Percentiles rank a stretch among this genome's conserved stretches.
Conservation (phyloP, 2,329 filamentous ascomycete species). For the Pezicula rhizophila region DNA sequence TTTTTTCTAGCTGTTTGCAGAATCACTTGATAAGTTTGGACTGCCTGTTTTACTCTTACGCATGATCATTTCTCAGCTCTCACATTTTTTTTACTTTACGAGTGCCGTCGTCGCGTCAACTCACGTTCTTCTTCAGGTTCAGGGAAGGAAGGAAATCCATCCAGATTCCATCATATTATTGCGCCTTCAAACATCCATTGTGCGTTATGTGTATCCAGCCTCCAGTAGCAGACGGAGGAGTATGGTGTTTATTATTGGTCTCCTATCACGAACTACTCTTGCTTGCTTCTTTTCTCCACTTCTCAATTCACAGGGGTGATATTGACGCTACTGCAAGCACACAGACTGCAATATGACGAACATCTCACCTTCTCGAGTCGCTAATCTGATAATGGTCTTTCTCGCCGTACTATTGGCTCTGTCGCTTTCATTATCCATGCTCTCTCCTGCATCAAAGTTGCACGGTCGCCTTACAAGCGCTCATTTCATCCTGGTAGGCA, state of each 20-base stretch:
- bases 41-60: not conserved
- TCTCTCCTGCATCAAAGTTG: not conserved
- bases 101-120: no score
- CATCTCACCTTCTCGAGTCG: conserved; percentile 8
- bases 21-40: not conserved
- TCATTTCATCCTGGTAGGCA: not conserved
- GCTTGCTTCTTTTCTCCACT: not conserved
- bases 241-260: no score
- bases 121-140: no score
- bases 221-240: no score
- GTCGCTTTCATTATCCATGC: not conserved
- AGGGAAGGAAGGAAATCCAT: no score
- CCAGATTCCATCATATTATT: no score
- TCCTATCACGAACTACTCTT: not conserved
- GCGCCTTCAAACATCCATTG: no score
- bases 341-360: conserved; percentile 16
- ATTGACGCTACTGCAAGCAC: conserved; percentile 15
- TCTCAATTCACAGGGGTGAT: not conserved
- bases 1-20: not conserved
- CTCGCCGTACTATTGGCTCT: not conserved
- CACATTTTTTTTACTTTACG: no score
- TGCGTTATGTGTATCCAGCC: no score
- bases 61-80: not conserved
- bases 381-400: conserved; percentile 15
- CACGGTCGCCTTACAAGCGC: not conserved